A percentile compares a stretch with the other conserved stretches of the same genome.
Conservation (phyloP, 2,329 filamentous ascomycete genomes). For the Meredithiella fracta region DNA sequence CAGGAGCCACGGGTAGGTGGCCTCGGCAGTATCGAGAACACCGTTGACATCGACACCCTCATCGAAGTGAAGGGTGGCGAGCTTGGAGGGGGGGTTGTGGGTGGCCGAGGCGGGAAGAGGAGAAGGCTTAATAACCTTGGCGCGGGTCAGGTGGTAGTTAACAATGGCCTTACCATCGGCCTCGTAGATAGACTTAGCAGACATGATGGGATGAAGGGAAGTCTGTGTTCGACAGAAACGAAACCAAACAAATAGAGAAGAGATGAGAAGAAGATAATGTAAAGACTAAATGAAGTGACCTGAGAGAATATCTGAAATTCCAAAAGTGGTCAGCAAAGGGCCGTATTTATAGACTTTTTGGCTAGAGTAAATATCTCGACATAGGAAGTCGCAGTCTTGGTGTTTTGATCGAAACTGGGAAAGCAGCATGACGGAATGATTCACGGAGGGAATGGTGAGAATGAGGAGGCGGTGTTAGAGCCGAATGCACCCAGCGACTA, state of each 20-base stretch:
- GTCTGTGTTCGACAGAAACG: background rate
- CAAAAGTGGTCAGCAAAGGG: slow-evolving; percentile 7
- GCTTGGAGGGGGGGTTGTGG: slow-evolving; percentile 83
- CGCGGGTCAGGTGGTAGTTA: slow-evolving; percentile 99
- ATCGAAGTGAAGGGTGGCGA: slow-evolving; percentile 84
- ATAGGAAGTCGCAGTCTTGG: slow-evolving; percentile 1
- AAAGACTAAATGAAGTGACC: slow-evolving; percentile 1
- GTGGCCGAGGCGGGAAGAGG: slow-evolving; percentile 68
- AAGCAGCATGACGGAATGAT: background rate
- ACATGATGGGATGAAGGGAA: slow-evolving; percentile 20
- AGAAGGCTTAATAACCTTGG: slow-evolving; percentile 93
- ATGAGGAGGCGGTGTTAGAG: background rate
- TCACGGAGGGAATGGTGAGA: background rate
- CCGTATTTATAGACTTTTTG: slow-evolving; percentile 1
- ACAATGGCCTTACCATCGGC: slow-evolving; percentile 99
- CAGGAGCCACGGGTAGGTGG: slow-evolving; percentile 92
- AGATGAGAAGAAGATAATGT: background rate
- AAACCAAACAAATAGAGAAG: slow-evolving; percentile 1
- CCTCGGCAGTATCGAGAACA: slow-evolving; percentile 87
- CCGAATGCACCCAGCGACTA: background rate
- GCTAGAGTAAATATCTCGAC: background rate
- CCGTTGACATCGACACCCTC: slow-evolving; percentile 69
- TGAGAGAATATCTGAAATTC: background rate
- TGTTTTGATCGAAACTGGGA: slow-evolving; percentile 2
- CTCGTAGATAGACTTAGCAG: slow-evolving; percentile 87